A percentile compares a stretch with the other conserved stretches of the same genome.
Conservation (phyloP, 306 rosid genomes). For the Purshia tridentata region DNA sequence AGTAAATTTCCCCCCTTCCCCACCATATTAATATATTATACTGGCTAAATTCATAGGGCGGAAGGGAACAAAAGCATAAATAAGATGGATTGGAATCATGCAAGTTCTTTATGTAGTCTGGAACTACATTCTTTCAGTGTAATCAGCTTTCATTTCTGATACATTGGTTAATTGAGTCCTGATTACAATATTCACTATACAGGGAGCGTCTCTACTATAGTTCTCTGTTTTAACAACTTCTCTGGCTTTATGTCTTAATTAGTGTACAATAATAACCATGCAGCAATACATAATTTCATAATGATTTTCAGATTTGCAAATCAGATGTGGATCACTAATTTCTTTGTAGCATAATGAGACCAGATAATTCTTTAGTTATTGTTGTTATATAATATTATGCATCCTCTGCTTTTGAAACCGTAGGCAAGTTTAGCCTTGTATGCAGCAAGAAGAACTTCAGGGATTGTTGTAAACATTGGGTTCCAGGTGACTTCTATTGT, state of each 20-base stretch:
- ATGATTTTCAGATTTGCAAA: neutral
- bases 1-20: constrained; percentile 38
- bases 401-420: constrained; percentile 31
- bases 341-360: neutral
- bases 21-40: neutral
- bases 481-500: constrained; percentile 87
- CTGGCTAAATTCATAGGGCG: neutral
- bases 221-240: too few species aligned
- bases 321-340: neutral
- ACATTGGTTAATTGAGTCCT: neutral
- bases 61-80: neutral
- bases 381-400: constrained; percentile 12
- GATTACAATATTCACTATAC: neutral
- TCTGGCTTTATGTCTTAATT: too few species aligned
- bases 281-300: too few species aligned
- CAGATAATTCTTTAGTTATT: neutral
- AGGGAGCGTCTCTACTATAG: too few species aligned
- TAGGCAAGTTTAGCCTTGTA: constrained; percentile 86
- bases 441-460: constrained; percentile 81
- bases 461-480: constrained; percentile 89
- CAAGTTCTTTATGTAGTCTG: neutral
- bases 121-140: neutral
- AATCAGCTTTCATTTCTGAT: neutral
- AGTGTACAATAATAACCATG: too few species aligned
- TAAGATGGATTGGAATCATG: neutral